Evolutionary conservation across 208 protist species (phyloP), one percentile per base, ranked within the genome.

Genomic region (Herpetomonas samuelpessoai): DNA sequence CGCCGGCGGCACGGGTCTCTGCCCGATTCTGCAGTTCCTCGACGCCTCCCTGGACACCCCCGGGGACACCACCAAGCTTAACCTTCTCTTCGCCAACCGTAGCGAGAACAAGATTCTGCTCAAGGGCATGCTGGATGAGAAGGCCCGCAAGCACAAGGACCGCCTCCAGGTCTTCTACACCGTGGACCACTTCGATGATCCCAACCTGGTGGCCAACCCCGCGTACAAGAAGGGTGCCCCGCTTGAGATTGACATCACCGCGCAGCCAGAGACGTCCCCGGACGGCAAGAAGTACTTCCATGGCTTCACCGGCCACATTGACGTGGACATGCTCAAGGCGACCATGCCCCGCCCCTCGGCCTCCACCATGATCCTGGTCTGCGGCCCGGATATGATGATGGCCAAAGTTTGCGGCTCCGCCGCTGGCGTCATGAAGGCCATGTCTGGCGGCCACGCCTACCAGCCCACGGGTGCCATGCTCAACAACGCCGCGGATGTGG

Each of bases 81-180:
- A 49, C 29, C 63, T 97, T 30, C 60, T 98, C 1, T 98, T 92
- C 60, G 91, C 86, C 64, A 97, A 97, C 77, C 70, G 86, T 63
- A 86, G 87, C 3, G 92, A 96, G 75, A 82, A 95, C 48, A 92
- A 97, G 71, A 97, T 98, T 50, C 76, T 97, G 24, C 75, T 97
- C 38, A 93, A 93, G 57, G 84, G 81, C 24, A 74, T 91, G 83
- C 63, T 97, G 28, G 95, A 97, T 31, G 74, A 83, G 55, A 72
- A 76, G 59, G 74, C 74, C 30, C 56, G 49, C 29, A 57, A 83
- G 52, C 63, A 86, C 69, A 71, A 79, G 12, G 71, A 96, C 53
- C 79, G 79, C 49, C 74, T 98, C 49, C 75, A 95, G 41, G 60
- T 98, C 28, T 83, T 85, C 76, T 97, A 97, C 77, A 86, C 73